Percentiles rank a stretch among this genome's conserved stretches.
phyloP scores from a whole-genome alignment of 2,329 filamentous ascomycete species.

The Phyllosticta citribraziliensis region DNA sequence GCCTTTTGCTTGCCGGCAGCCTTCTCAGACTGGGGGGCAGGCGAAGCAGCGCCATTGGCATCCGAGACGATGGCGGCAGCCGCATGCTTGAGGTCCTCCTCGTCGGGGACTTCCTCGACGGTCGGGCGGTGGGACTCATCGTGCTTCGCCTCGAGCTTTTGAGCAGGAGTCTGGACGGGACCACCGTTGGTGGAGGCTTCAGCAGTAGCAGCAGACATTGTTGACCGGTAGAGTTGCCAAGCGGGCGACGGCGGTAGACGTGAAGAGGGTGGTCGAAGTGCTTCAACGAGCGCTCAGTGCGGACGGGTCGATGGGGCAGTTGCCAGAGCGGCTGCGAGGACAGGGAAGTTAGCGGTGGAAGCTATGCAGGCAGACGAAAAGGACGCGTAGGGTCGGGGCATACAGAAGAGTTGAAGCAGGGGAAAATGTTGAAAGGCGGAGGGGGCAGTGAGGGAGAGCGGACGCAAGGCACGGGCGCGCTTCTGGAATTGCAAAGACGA shows the following conservation, averaged over 20 bases:
- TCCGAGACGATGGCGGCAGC: slow-evolving; percentile 19
- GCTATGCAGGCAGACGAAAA: neutral
- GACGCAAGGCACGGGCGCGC: slow-evolving; percentile 6
- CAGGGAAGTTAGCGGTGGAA: slow-evolving; percentile 13
- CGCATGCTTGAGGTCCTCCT: slow-evolving; percentile 56
- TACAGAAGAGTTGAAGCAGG: neutral
- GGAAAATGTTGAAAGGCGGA: neutral
- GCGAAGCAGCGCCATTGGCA: slow-evolving; percentile 16
- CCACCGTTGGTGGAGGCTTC: slow-evolving; percentile 26
- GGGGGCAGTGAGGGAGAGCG: neutral
- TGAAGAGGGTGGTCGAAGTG: slow-evolving; percentile 27
- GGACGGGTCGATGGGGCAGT: slow-evolving; percentile 30
- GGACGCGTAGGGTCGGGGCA: neutral
- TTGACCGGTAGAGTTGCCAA: slow-evolving; percentile 7
- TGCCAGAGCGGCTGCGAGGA: slow-evolving; percentile 14
- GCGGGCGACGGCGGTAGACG: slow-evolving; percentile 7
- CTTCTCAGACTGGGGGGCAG: slow-evolving; percentile 47
- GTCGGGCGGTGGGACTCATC: slow-evolving; percentile 49
- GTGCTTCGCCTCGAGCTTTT: slow-evolving; percentile 54
- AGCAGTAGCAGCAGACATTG: slow-evolving; percentile 30
- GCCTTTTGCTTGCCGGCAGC: slow-evolving; percentile 60
- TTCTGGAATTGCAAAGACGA: neutral
- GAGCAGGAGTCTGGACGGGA: slow-evolving; percentile 32
- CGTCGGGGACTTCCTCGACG: slow-evolving; percentile 72
- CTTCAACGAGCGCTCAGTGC: slow-evolving; percentile 19